These are phyloP conservation scores for Penicillium fimorum DNA, from an alignment of 495 filamentous ascomycete genomes.

Conservation along the genomic window DNA sequence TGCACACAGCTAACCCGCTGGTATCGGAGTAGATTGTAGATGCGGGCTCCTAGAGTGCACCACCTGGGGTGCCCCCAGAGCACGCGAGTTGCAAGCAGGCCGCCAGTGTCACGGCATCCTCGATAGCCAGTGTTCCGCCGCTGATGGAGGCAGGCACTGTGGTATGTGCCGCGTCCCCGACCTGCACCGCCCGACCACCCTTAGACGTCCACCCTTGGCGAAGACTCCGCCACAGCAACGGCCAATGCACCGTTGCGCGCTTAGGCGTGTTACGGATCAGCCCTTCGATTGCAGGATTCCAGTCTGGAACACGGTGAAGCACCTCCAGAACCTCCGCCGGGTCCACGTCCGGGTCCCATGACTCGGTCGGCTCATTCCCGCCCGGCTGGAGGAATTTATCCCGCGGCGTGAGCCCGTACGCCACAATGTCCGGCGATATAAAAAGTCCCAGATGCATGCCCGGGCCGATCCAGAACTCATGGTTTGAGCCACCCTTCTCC, in stretches of 20 bases:
- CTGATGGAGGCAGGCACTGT: background rate
- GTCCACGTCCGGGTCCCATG: slow-evolving; percentile 54
- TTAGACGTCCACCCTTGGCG: background rate
- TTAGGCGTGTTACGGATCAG: background rate
- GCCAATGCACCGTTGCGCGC: background rate
- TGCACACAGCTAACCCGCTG: background rate
- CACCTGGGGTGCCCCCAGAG: background rate
- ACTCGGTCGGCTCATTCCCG: slow-evolving; percentile 36
- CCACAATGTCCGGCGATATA: slow-evolving; percentile 1
- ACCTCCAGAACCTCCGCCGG: slow-evolving; percentile 44
- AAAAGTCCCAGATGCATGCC: slow-evolving; percentile 20
- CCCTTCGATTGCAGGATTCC: background rate
- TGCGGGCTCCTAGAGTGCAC: background rate
- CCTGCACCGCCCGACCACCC: background rate
- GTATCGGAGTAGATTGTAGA: slow-evolving; percentile 1
- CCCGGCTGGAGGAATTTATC: background rate
- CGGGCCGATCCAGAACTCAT: slow-evolving; percentile 23
- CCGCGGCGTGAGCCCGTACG: slow-evolving; percentile 4
- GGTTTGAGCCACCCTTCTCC: background rate
- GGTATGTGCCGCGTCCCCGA: slow-evolving; percentile 1
- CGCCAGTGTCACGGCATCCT: background rate
- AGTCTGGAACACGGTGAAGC: background rate
- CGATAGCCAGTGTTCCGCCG: background rate
- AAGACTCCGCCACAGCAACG: background rate
- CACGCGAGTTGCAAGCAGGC: background rate